Base-by-base conservation (phyloP, 2,329 filamentous ascomycete genomes). In the Nemania serpens region DNA sequence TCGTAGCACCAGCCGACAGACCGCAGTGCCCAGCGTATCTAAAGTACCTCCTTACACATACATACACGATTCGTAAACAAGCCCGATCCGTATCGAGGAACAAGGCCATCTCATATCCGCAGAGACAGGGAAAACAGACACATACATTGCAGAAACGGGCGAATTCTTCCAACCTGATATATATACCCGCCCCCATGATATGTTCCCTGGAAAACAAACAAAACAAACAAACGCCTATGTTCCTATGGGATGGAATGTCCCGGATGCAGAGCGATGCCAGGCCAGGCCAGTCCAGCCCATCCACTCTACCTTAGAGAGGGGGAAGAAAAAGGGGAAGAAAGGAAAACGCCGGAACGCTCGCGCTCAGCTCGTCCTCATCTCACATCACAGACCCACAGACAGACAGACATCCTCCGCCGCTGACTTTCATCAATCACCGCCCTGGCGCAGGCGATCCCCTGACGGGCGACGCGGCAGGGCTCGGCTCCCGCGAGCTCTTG, bases 401-500 rank as follows among this genome's bases (percentile, higher is more conserved):
- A 29, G 25, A 4, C 17, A 1, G 22, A 13, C 48, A 37, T 48
- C 46, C 29, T 29, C n/a, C n/a, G n/a, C n/a, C n/a, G n/a, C n/a
- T n/a, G n/a, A n/a, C n/a, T n/a, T n/a, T n/a, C n/a, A n/a, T n/a
- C n/a, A n/a, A 45, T 50, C 22, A 48, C 47, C 33, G n/a, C 47
- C 22, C 29, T 3, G 53, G 29, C 17, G 46, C 11, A 10, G 51
- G 48, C 15, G 58, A 51, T 7, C 52, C 67, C 36, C 25, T 59
- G 1, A 46, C 46, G 11, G 67, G 62, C n/a, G 68, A 67, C 9
- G 45, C 61, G 1, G 68, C 64, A 6, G 70, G 79, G 75, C 81
- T 84, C 4, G 66, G 70, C 22, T 77, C 76, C 43, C 77, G 74
- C 39, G 77, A 74, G 62, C 78, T 82, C 55, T 73, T 71, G 36